Conservation (phyloP, 1,284 basidiomycete species). For the Sporisorium scitamineum region DNA sequence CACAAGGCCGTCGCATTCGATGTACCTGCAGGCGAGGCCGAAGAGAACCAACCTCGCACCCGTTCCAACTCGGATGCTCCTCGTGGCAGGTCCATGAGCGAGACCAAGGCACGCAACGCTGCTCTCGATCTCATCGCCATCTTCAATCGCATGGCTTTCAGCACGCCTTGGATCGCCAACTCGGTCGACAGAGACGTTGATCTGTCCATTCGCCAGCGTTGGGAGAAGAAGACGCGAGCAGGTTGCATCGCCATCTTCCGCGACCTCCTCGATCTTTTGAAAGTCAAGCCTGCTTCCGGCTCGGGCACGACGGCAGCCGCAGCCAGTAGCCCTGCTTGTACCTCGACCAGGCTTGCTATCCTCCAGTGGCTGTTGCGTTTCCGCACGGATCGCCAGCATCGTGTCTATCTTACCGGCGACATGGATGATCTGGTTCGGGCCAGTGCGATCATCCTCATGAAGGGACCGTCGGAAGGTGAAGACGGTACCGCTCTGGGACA, state of each 20-base stretch:
- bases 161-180: conserved; percentile 57
- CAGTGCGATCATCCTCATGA: conserved; percentile 35
- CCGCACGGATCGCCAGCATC: conserved; percentile 90
- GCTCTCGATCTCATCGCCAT: conserved; percentile 62
- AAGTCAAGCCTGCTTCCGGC: conserved; percentile 13
- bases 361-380: conserved; percentile 90
- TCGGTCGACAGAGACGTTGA: conserved; percentile 46
- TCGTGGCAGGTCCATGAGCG: conserved; percentile 9
- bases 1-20: conserved; percentile 29
- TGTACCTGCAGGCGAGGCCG: conserved; percentile 2
- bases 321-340: conserved; percentile 22
- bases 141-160: conserved; percentile 67
- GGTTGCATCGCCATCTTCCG: conserved; percentile 62
- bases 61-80: conserved; percentile 11
- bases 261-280: conserved; percentile 59
- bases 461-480: conserved; percentile 30
- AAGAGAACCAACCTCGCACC: conserved; percentile 13
- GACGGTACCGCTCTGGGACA: conserved; percentile 50
- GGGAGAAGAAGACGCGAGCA: conserved; percentile 54
- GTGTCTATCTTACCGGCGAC: conserved; percentile 78
- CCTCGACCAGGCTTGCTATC: conserved; percentile 75
- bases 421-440: conserved; percentile 70
- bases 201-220: conserved; percentile 23
- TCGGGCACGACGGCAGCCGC: conserved; percentile 2
- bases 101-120: conserved; percentile 50